phyloP scores from a whole-genome alignment of 176 grass and related monocot genomes.

The Raddia guianensis region DNA sequence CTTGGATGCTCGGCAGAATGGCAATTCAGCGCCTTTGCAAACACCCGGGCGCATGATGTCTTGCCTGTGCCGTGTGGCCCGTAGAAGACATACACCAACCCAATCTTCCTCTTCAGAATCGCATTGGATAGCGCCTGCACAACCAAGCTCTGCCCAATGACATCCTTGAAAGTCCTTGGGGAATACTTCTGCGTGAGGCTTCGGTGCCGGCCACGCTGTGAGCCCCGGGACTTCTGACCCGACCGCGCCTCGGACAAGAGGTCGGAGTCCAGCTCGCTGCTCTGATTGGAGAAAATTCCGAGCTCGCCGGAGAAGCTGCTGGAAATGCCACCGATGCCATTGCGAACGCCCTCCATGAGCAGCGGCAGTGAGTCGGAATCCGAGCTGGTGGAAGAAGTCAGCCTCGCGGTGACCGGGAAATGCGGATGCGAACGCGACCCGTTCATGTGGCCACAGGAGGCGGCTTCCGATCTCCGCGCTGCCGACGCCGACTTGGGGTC shows the following conservation, averaged over 20 bases:
- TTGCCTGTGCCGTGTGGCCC: conserved; percentile 89
- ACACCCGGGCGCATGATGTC: conserved; percentile 85
- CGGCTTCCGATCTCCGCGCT: conserved; percentile 55
- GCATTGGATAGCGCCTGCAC: conserved; percentile 90
- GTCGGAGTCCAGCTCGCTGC: conserved; percentile 57
- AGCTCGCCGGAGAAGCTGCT: conserved; percentile 67
- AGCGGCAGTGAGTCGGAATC: conserved; percentile 82
- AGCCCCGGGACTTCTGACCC: conserved; percentile 44
- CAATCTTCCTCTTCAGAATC: conserved; percentile 71
- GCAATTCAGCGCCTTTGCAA: conserved; percentile 92
- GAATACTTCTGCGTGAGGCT: conserved; percentile 85
- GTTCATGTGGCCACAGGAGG: conserved; percentile 48
- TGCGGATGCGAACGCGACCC: conserved; percentile 50
- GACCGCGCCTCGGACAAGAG: conserved; percentile 60
- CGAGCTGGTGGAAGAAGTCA: conserved; percentile 60
- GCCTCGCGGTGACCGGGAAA: conserved; percentile 54
- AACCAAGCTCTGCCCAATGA: conserved; percentile 85
- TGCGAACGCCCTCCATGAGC: conserved; percentile 50
- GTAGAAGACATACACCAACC: conserved; percentile 84
- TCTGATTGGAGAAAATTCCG: conserved; percentile 63
- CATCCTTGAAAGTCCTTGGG: conserved; percentile 87
- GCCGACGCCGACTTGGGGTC: conserved; percentile 64
- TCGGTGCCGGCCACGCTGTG: conserved; percentile 52
- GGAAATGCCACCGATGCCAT: conserved; percentile 36
- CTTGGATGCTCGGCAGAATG: conserved; percentile 70